Base-by-base conservation (phyloP, 2,329 filamentous ascomycete genomes). In the Diaporthe ilicicola region DNA sequence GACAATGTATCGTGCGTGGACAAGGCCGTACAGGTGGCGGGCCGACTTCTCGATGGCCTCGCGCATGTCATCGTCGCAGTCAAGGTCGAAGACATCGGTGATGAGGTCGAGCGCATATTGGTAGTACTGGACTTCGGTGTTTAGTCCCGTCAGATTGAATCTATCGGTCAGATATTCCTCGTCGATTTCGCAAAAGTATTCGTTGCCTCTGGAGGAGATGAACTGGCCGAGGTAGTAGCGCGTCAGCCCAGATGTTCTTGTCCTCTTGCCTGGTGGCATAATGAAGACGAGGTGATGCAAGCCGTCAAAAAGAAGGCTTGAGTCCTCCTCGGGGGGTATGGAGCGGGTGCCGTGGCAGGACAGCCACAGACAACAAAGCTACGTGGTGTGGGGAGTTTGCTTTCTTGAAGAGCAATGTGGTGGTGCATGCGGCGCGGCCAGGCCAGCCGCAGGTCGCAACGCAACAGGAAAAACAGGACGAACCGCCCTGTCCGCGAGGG, bases 111-210 rank as follows among this genome's bases (percentile, higher is more conserved):
- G 89, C 19, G 96, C 96, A 89, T 99, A 98, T 83, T 99, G 96
- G 79, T 99, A 99, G 86, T 98, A 98, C 79, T 97, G 94, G 17
- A 99, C 96, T 81, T 99, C 96, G 44, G 94, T 95, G 83, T 98
- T 98, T 64, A 99, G 89, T 46, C 96, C 96, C 0, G 96, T 99
- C 73, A 99, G 87, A 84, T 99, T 99, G 89, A 99, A 99, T 64
- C 96, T 92, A 82, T 99, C 96, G 65, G 95, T 98, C 56, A 99
- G 88, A 82, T 99, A 99, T 78, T 99, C 96, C 82, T 99, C 96
- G 82, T 99, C 96, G 78, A 99, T 98, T 81, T 99, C 96, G 89
- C 96, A 99, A 79, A 98, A 99, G 84, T 99, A 99, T 81, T 99
- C 96, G 83, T 99, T 98, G 75, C 96, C 96, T 69, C 96, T 90